Evolutionary conservation across 1,284 basidiomycete genomes (phyloP).

Genomic region (Pseudozyma sp.): DNA sequence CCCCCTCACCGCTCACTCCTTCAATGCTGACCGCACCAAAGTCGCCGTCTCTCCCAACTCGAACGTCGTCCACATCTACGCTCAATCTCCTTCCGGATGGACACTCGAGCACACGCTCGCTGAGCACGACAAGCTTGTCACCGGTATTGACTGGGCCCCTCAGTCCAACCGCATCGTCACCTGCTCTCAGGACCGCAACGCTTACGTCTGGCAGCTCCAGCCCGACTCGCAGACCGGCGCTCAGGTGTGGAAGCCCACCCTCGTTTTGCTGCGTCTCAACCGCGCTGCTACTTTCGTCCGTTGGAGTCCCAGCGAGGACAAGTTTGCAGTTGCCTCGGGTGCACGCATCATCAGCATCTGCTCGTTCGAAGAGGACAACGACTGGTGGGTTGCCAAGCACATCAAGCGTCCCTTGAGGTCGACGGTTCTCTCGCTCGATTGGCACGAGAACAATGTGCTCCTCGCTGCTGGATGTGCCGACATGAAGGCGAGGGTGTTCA

Average conservation of each 20-base stretch:
- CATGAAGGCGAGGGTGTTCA: conserved; percentile 96
- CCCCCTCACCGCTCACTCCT: conserved; percentile 90
- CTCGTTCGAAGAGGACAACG: conserved; percentile 74
- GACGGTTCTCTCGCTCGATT: conserved; percentile 92
- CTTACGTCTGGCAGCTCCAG: conserved; percentile 95
- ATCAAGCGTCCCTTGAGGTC: conserved; percentile 96
- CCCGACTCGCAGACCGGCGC: conserved; percentile 76
- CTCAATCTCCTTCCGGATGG: conserved; percentile 72
- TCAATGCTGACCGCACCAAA: conserved; percentile 89
- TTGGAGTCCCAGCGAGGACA: conserved; percentile 97
- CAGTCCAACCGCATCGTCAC: conserved; percentile 96
- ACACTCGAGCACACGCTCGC: conserved; percentile 81
- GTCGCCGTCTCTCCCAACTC: conserved; percentile 91
- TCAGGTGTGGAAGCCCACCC: conserved; percentile 89
- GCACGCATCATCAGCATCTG: conserved; percentile 73
- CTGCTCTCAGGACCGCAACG: conserved; percentile 97
- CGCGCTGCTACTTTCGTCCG: conserved; percentile 93
- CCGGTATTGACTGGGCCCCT: conserved; percentile 98
- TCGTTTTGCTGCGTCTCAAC: conserved; percentile 95
- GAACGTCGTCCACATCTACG: conserved; percentile 86
- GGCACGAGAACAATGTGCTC: conserved; percentile 97
- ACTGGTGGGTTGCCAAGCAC: conserved; percentile 99
- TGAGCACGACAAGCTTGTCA: conserved; percentile 98
- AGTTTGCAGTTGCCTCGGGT: conserved; percentile 97
- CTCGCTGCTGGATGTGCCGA: conserved; percentile 94